Conservation (phyloP, 805 yeast species). For the Metschnikowia colocasiae region DNA sequence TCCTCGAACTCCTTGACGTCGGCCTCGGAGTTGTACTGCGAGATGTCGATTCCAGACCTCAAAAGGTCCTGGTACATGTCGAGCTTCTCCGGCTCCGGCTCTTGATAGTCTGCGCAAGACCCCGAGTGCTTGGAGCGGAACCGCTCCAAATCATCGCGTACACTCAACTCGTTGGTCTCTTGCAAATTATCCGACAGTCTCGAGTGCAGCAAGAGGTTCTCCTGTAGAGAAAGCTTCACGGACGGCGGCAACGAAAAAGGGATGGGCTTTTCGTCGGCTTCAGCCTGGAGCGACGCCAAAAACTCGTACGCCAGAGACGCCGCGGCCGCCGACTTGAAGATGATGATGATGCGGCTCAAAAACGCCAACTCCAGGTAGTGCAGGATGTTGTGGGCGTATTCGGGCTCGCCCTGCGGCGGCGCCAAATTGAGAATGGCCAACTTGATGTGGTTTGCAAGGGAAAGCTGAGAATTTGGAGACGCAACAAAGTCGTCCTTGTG, state of each 20-base stretch:
- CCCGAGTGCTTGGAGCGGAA: constrained; percentile 23
- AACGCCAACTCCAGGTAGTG: constrained; percentile 41
- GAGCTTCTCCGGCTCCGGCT: constrained; percentile 35
- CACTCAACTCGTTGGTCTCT: constrained; percentile 20
- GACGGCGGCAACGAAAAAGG: constrained; percentile 14
- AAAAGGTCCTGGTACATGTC: constrained; percentile 27
- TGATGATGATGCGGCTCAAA: constrained; percentile 34
- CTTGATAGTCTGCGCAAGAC: constrained; percentile 20
- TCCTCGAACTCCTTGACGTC: constrained; percentile 22
- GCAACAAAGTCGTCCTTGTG: constrained; percentile 28
- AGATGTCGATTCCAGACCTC: constrained; percentile 31
- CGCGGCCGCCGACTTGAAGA: constrained; percentile 29
- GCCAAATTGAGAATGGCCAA: constrained; percentile 27
- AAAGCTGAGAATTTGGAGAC: constrained; percentile 14
- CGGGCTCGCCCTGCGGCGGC: constrained; percentile 7
- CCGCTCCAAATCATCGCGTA: constrained; percentile 21
- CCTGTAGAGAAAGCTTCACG: constrained; percentile 34
- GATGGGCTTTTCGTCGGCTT: neutral
- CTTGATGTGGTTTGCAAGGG: constrained; percentile 37
- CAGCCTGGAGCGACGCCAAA: constrained; percentile 15
- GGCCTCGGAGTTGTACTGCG: constrained; percentile 22
- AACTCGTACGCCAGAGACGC: constrained; percentile 25
- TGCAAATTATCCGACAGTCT: constrained; percentile 26
- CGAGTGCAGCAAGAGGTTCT: constrained; percentile 34
- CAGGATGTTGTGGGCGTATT: constrained; percentile 25